These are phyloP conservation scores for Aspergillus bridgeri DNA, from an alignment of 495 filamentous ascomycete genomes.

Conservation along the genomic window DNA sequence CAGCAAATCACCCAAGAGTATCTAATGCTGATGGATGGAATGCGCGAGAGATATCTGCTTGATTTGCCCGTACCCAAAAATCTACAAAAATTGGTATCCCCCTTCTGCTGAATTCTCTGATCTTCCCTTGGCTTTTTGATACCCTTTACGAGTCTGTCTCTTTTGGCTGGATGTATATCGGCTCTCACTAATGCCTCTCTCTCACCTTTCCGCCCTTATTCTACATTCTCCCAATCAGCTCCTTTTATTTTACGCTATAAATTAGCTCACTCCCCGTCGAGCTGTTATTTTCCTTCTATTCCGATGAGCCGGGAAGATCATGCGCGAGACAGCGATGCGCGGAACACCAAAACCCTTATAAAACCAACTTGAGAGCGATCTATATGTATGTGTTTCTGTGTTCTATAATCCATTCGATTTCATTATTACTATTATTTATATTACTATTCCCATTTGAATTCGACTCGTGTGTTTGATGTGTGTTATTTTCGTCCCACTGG, in stretches of 20 bases:
- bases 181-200: slow-evolving; percentile 19
- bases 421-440: neutral
- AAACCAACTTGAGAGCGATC: neutral
- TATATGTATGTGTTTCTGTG: neutral
- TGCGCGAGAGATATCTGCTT: neutral
- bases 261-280: neutral
- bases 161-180: slow-evolving; percentile 34
- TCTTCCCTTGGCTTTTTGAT: slow-evolving; percentile 42
- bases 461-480: neutral
- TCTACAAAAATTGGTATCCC: slow-evolving; percentile 7
- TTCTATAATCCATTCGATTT: neutral
- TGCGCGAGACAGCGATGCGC: neutral
- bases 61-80: neutral
- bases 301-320: neutral
- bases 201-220: neutral
- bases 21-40: slow-evolving; percentile 16
- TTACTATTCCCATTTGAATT: neutral
- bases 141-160: slow-evolving; percentile 41
- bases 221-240: neutral
- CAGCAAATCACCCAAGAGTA: slow-evolving; percentile 39
- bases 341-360: neutral
- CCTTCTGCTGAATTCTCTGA: slow-evolving; percentile 27
- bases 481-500: neutral
- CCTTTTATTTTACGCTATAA: neutral
- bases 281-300: neutral